Evolutionary conservation across 2,329 filamentous ascomycete genomes (phyloP), one percentile per base, ranked within the genome.

Genomic region (Colletotrichum acutatum): DNA sequence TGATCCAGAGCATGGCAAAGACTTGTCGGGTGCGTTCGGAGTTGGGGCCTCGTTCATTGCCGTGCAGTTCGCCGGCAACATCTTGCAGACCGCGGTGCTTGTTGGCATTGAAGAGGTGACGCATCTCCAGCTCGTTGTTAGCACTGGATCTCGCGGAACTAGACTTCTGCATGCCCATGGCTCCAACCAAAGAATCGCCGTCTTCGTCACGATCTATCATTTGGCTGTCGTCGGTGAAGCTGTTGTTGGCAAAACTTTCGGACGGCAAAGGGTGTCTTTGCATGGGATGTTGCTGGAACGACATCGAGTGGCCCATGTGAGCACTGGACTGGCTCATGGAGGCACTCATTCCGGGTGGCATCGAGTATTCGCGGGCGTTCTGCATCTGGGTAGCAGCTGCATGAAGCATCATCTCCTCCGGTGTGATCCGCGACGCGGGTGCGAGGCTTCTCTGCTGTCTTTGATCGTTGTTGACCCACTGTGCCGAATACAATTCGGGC

Each of bases 1-100:
- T 92, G 77, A 96, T 90, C 94, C 94, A 97, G 62, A 96, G 87
- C 93, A 97, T 96, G 26, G 94, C 94, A 83, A 97, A 97, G 9
- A 97, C 90, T 80, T 97, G 94, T 74, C 95, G 93, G 28, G 93
- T 93, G 77, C 95, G 90, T 82, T 97, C 94, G 1, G 94, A 94
- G 80, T 94, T 93, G 14, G 94, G 93, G 0, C 93, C 94, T 66
- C 93, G 88, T 79, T 96, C 94, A 76, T 94, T 95, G 57, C 92
- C 92, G 76, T 95, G 93, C 30, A 95, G 88, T 81, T 95, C 93
- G 42, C 88, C 86, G 3, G 94, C 94, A 19, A 96, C 91, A 9
- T 95, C 93, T 75, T 90, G 89, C 30, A 96, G 82, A 34, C 83
- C 87, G 37, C 93, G 90, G 74, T 91, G 87, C 74, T 90, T 90